These are phyloP conservation scores for Candida gorgasii DNA, from an alignment of 805 yeast species.

Conservation along the genomic window DNA sequence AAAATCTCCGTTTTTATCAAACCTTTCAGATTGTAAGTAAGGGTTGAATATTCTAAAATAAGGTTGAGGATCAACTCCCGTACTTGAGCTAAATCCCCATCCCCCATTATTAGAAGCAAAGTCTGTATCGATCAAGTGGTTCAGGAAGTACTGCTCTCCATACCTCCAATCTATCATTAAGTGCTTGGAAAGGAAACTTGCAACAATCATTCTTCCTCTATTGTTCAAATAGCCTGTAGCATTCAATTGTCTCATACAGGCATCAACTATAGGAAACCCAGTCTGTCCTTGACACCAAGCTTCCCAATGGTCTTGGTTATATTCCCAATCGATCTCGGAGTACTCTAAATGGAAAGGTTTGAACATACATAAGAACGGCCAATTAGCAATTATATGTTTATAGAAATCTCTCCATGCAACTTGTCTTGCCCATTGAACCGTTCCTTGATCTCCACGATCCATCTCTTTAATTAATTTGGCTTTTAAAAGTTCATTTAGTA, in stretches of 20 bases:
- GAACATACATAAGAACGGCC: slow-evolving; percentile 55
- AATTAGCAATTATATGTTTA: slow-evolving; percentile 46
- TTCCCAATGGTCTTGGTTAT: slow-evolving; percentile 40
- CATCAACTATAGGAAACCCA: slow-evolving; percentile 59
- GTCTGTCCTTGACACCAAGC: slow-evolving; percentile 57
- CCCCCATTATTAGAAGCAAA: slow-evolving; percentile 57
- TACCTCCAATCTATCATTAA: slow-evolving; percentile 54
- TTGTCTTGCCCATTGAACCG: slow-evolving; percentile 50
- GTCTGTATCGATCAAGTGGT: slow-evolving; percentile 52
- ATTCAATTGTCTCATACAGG: slow-evolving; percentile 54
- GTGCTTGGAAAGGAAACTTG: slow-evolving; percentile 52
- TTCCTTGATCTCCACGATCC: slow-evolving; percentile 32
- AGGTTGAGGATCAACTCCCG: slow-evolving; percentile 58
- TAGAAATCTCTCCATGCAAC: slow-evolving; percentile 63
- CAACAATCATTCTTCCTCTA: slow-evolving; percentile 54
- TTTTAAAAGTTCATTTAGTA: slow-evolving; percentile 33
- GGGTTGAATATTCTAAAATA: slow-evolving; percentile 59
- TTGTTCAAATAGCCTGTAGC: slow-evolving; percentile 57
- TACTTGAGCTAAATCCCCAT: slow-evolving; percentile 56
- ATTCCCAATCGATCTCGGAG: slow-evolving; percentile 44
- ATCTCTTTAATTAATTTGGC: slow-evolving; percentile 22
- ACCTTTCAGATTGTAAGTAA: slow-evolving; percentile 48
- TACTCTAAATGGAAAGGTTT: slow-evolving; percentile 49
- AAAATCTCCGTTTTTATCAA: slow-evolving; percentile 48
- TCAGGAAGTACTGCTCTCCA: slow-evolving; percentile 54